Base-by-base conservation (phyloP, 495 filamentous ascomycete genomes). In the Physcia stellaris region DNA sequence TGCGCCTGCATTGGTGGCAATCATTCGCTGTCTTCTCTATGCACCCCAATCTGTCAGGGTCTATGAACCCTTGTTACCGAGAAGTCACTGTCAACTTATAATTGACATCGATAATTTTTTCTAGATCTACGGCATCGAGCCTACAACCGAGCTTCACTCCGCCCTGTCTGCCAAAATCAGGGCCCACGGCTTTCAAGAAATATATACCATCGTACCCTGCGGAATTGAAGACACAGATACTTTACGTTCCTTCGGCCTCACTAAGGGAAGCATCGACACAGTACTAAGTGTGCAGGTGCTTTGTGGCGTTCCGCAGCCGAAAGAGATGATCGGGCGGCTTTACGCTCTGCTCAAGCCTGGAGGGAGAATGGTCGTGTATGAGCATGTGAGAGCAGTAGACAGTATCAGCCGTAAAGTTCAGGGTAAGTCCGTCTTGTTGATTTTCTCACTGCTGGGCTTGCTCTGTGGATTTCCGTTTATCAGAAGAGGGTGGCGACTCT, bases 231-330 rank as follows among this genome's bases (percentile, higher is more conserved):
- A 74, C 13, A 37, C 66, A 2, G 63, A 59, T 6, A 55, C 50
- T 0, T 49, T 68, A 2, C 53, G 57, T 42, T 52, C 53, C 11
- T 61, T 64, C 3, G 61, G 57, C 4, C 57, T 83, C 3, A 40
- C 56, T 24, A 55, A 49, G 13, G 73, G 54, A 1, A 61, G 66
- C 16, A 70, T 83, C 21, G 81, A 87, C 47, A 76, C 71, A 27
- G 71, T 86, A 27, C 62, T 84, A 32, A 73, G 73, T 11, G 60
- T 83, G 29, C 69, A 80, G 9, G 83, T 82, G 34, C 61, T 87
- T 3, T 87, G 81, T 57, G 75, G 71, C 35, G 77, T 86, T 37
- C 79, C 79, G 1, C 58, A 73, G 11, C 71, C 78, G 24, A 61
- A 73, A 45, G 47, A 48, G 9, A 73, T 78, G 32, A 67, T 70